Evolutionary conservation across 164 flowering plant genomes (phyloP), one percentile per base, ranked within the genome.

Genomic region (Piper betle): DNA sequence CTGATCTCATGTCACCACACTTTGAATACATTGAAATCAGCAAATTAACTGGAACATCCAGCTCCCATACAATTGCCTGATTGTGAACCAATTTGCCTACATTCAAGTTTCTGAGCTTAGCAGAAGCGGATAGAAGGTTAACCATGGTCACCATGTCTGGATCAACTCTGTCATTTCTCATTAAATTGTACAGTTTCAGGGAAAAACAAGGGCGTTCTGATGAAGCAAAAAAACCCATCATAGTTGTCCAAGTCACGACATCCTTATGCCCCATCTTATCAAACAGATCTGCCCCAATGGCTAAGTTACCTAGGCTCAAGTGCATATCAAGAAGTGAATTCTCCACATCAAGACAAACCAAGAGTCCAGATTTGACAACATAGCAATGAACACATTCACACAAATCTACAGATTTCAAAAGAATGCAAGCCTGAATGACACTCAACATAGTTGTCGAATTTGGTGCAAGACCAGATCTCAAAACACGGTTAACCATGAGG

Each of bases 311-410:
- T 58, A 74, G 62, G 41, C 59, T 58, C 8, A 79, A 73, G 62
- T 77, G 74, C 80, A 79, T 73, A 64, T 73, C 62, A 3, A 79
- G 72, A 63, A 74, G 38, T 17, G 79, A 65, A 64, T 77, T 77
- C 18, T 42, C 60, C 39, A 79, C 74, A 18, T 62, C 46, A 2
- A 69, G 37, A 57, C 69, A 48, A 1, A 38, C 67, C 61, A 4
- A 41, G 18, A 77, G 64, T 53, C 76, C 74, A 5, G 53, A 6
- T 53, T 79, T 74, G 33, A 71, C 42, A 46, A 65, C 57, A 11
- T 66, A 62, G 15, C 75, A 58, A 64, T 73, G 77, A 12, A 73
- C 37, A 5, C 73, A 69, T 46, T 66, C 61, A 50, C 72, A 72
- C 3, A 75, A 59, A 15, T 10, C 52, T 40, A 46, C 37, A 7